Base-by-base conservation (phyloP, 2,329 filamentous ascomycete genomes). In the Fusarium coffeatum region DNA sequence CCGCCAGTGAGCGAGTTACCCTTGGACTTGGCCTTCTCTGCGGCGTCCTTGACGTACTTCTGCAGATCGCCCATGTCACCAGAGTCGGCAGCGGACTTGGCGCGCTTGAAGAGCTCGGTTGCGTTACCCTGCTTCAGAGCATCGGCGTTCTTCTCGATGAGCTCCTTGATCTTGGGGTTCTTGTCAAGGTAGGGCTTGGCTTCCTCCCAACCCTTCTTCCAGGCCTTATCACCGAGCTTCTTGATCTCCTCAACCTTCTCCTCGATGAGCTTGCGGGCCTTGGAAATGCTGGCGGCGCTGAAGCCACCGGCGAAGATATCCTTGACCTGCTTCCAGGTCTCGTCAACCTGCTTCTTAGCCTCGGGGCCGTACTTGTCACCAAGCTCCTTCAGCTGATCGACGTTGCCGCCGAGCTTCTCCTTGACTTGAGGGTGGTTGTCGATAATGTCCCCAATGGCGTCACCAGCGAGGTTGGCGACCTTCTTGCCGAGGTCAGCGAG, bases 371-470 rank as follows among this genome's bases (percentile, higher is more conserved):
- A 91, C 63, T 88, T 83, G 16, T 93, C 87, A 27, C 89, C 89
- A 78, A 93, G 85, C 70, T 89, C 79, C 84, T 92, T 92, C 51
- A 94, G 82, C 77, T 92, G 86, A 51, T 92, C 87, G 46, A 92
- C 80, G 71, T 87, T 89, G 13, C 87, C 88, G 16, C 91, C 91
- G 11, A 93, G 80, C 80, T 91, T 90, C 76, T 93, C 86, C 83
- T 92, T 93, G 22, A 93, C 74, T 72, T 90, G 79, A 0, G 92
- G 92, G 76, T 94, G 91, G 76, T 93, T 92, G 74, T 93, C 86
- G 53, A 93, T 78, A 43, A 94, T 87, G 66, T 93, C 88, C 25
- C 83, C 80, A 0, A 88, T 81, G 2, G 89, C 88, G 71, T 92
- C 89, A 8, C 85, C 86, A 0, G 89, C 87, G 4, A 94, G 83